These are phyloP conservation scores for Aspergillus texensis DNA, from an alignment of 2,329 filamentous ascomycete genomes.

Conservation along the genomic window DNA sequence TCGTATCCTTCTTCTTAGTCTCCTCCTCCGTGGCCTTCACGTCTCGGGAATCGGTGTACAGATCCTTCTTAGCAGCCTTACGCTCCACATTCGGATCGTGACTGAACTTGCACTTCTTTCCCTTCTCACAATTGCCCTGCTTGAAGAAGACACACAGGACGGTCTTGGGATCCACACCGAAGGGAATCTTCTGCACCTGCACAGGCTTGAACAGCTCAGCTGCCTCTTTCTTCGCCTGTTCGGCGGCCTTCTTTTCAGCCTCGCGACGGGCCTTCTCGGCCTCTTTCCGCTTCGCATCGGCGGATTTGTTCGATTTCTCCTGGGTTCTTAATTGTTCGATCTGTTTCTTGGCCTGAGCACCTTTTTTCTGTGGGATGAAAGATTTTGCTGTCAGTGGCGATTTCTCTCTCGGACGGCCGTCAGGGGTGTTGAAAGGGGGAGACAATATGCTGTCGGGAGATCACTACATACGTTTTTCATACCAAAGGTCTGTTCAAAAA, in stretches of 20 bases:
- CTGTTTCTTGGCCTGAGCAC: constrained; percentile 82
- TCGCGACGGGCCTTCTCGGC: constrained; percentile 68
- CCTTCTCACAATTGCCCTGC: constrained; percentile 96
- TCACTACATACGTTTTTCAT: constrained; percentile 80
- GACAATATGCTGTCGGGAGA: neutral
- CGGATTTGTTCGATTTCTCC: constrained; percentile 71
- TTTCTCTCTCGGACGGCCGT: constrained; percentile 9
- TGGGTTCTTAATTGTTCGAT: constrained; percentile 82
- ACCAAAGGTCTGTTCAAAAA: constrained; percentile 71
- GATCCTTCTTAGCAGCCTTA: constrained; percentile 86
- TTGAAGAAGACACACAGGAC: constrained; percentile 96
- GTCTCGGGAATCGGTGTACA: constrained; percentile 83
- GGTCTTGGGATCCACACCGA: constrained; percentile 97
- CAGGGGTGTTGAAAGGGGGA: constrained; percentile 5
- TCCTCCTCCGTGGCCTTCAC: constrained; percentile 68
- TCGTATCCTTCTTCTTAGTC: constrained; percentile 83
- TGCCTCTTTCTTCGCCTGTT: constrained; percentile 78
- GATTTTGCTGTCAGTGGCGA: constrained; percentile 21
- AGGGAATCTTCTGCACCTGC: constrained; percentile 96
- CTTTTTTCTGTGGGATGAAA: constrained; percentile 71
- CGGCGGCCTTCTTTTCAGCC: constrained; percentile 88
- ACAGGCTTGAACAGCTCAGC: constrained; percentile 86
- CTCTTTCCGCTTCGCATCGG: constrained; percentile 82
- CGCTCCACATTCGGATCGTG: constrained; percentile 88
- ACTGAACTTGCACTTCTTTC: constrained; percentile 95